These are phyloP conservation scores for Calonectria multiphialidica DNA, from an alignment of 2,329 filamentous ascomycete genomes.

Conservation along the genomic window DNA sequence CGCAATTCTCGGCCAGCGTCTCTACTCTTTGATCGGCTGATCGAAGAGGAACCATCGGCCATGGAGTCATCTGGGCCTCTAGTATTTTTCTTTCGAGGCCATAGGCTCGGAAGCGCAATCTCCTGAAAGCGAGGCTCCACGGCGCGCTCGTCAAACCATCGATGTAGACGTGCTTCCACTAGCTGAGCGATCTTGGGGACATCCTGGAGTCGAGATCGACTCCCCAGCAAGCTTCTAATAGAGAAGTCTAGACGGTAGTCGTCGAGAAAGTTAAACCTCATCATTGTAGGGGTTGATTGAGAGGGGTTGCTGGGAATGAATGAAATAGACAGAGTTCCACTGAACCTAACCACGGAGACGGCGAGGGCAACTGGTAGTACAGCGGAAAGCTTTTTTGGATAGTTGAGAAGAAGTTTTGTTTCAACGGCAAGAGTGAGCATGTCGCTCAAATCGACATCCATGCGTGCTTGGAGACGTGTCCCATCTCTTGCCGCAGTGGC, in stretches of 20 bases:
- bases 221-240: slow-evolving; percentile 83
- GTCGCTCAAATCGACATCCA: slow-evolving; percentile 97
- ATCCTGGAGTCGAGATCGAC: slow-evolving; percentile 83
- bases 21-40: slow-evolving; percentile 66
- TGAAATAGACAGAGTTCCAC: slow-evolving; percentile 91
- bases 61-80: slow-evolving; percentile 75
- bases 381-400: slow-evolving; percentile 89
- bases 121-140: slow-evolving; percentile 91
- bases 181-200: slow-evolving; percentile 91
- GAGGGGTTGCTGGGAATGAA: slow-evolving; percentile 84
- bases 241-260: slow-evolving; percentile 89
- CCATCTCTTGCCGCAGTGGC: slow-evolving; percentile 70
- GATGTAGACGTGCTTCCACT: slow-evolving; percentile 82
- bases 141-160: slow-evolving; percentile 89
- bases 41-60: slow-evolving; percentile 59
- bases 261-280: slow-evolving; percentile 94
- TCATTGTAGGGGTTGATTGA: slow-evolving; percentile 82
- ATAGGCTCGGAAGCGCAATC: slow-evolving; percentile 84
- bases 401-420: slow-evolving; percentile 94
- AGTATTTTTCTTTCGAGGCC: slow-evolving; percentile 88
- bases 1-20: slow-evolving; percentile 64
- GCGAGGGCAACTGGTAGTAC: slow-evolving; percentile 92
- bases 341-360: slow-evolving; percentile 93
- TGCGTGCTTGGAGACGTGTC: slow-evolving; percentile 87
- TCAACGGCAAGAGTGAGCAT: slow-evolving; percentile 95